phyloP scores from a whole-genome alignment of 2,329 filamentous ascomycete genomes.

The Davidsoniella neocaledoniae region DNA sequence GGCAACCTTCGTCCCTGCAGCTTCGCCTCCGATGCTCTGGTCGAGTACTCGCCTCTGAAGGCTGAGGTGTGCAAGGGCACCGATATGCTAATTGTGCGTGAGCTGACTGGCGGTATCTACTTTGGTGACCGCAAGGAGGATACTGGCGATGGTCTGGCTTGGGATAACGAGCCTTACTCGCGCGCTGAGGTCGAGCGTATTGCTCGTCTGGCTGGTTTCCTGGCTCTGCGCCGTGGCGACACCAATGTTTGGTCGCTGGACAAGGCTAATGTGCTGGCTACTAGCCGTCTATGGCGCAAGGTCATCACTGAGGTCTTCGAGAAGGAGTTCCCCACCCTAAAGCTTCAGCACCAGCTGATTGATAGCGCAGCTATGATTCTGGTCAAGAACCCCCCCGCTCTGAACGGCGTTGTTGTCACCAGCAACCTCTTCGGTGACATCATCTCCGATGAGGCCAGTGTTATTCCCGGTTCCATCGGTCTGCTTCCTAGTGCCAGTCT shows the following conservation, averaged over 20 bases:
- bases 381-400: slow-evolving; percentile 75
- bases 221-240: slow-evolving; percentile 58
- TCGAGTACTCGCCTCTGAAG: slow-evolving; percentile 76
- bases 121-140: slow-evolving; percentile 78
- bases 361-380: slow-evolving; percentile 96
- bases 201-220: slow-evolving; percentile 60
- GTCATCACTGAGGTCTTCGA: slow-evolving; percentile 70
- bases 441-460: slow-evolving; percentile 84
- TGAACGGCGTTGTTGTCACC: slow-evolving; percentile 85
- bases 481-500: slow-evolving; percentile 77
- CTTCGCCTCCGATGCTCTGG: slow-evolving; percentile 76
- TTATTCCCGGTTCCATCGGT: slow-evolving; percentile 82
- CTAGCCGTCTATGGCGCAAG: slow-evolving; percentile 76
- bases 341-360: slow-evolving; percentile 78
- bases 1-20: slow-evolving; percentile 93
- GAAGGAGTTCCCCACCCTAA: slow-evolving; percentile 75
- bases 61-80: slow-evolving; percentile 69
- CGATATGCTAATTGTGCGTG: slow-evolving; percentile 84
- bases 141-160: slow-evolving; percentile 55
- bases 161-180: slow-evolving; percentile 78
- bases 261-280: slow-evolving; percentile 93
- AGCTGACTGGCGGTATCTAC: slow-evolving; percentile 87
- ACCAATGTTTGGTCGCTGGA: slow-evolving; percentile 68
- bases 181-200: slow-evolving; percentile 76
- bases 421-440: slow-evolving; percentile 95